A percentile compares a stretch with the other conserved stretches of the same genome.
phyloP scores from a whole-genome alignment of 352 stramenopile species.

The Phytophthora megakarya region DNA sequence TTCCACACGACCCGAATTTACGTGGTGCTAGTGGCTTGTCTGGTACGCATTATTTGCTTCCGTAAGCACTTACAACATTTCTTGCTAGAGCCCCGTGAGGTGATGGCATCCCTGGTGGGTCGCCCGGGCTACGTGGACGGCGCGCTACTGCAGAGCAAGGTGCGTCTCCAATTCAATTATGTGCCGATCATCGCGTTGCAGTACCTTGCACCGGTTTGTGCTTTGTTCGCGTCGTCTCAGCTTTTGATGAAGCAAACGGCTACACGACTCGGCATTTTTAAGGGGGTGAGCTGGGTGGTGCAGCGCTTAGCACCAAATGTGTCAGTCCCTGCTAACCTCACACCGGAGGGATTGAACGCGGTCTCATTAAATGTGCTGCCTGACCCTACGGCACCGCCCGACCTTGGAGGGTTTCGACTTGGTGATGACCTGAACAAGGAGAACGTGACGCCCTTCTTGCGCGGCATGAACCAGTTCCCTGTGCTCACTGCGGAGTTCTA shows the following conservation, averaged over 20 bases:
- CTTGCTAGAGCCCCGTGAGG: conserved; percentile 71
- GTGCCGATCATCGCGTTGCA: conserved; percentile 78
- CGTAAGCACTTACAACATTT: conserved; percentile 76
- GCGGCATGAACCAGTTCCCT: conserved; percentile 67
- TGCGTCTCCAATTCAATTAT: conserved; percentile 85
- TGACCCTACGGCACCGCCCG: conserved; percentile 34
- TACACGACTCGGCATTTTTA: conserved; percentile 52
- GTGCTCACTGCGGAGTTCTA: conserved; percentile 66
- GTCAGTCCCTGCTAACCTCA: conserved; percentile 24
- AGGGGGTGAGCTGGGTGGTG: conserved; percentile 37
- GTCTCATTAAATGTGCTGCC: conserved; percentile 44
- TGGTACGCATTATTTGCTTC: conserved; percentile 63
- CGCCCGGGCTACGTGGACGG: conserved; percentile 61
- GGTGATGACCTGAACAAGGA: conserved; percentile 54
- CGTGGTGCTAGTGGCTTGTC: conserved; percentile 49
- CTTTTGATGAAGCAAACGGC: conserved; percentile 63
- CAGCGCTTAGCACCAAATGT: conserved; percentile 22
- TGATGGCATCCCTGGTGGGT: conserved; percentile 64
- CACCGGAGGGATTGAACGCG: conserved; percentile 16
- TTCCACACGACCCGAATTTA: conserved; percentile 61
- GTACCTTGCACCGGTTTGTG: conserved; percentile 66
- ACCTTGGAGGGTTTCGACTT: conserved; percentile 64
- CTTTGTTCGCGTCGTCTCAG: conserved; percentile 47
- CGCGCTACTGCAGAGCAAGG: conserved; percentile 63
- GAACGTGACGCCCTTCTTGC: conserved; percentile 56